Conservation (phyloP, 2,329 filamentous ascomycete genomes). For the Phaeomoniella chlamydospora region DNA sequence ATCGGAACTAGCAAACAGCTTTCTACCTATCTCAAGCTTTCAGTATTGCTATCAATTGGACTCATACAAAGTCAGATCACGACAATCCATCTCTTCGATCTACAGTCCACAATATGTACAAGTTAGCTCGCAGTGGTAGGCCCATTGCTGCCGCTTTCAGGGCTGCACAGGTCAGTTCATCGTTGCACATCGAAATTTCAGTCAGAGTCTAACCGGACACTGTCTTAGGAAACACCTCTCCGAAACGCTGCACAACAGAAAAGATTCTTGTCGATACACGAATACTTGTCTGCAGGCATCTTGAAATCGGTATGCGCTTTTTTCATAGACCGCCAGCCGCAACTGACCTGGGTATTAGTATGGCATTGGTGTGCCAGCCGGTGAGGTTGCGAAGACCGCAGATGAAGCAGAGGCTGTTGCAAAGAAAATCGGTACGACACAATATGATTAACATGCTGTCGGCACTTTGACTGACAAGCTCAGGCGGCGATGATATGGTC, state of each 20-base stretch:
- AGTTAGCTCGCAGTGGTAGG: constrained; percentile 62
- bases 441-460: constrained; percentile 5
- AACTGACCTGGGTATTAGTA: constrained; percentile 44
- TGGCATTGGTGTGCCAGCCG: constrained; percentile 84
- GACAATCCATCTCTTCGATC: neutral
- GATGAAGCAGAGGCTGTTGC: constrained; percentile 86
- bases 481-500: constrained; percentile 81
- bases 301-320: constrained; percentile 46
- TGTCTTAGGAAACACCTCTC: constrained; percentile 45
- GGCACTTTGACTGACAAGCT: constrained; percentile 5
- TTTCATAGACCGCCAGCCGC: constrained; percentile 4
- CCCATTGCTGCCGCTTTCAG: constrained; percentile 67
- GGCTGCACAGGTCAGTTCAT: constrained; percentile 54
- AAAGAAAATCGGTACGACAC: constrained; percentile 59
- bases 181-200: constrained; percentile 32
- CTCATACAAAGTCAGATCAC: neutral
- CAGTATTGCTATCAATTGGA: constrained; percentile 1
- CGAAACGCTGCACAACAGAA: constrained; percentile 56
- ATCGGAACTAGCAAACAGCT: neutral
- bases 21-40: neutral
- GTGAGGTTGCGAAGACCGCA: constrained; percentile 66
- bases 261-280: constrained; percentile 89
- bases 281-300: constrained; percentile 91
- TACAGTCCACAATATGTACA: constrained; percentile 58
- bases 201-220: too few relatives aligned